Percentiles rank a stretch among this genome's conserved stretches.
These are phyloP conservation scores for Miscanthus lutarioriparius DNA, from an alignment of 176 grass and related monocot genomes.

Conservation along the genomic window DNA sequence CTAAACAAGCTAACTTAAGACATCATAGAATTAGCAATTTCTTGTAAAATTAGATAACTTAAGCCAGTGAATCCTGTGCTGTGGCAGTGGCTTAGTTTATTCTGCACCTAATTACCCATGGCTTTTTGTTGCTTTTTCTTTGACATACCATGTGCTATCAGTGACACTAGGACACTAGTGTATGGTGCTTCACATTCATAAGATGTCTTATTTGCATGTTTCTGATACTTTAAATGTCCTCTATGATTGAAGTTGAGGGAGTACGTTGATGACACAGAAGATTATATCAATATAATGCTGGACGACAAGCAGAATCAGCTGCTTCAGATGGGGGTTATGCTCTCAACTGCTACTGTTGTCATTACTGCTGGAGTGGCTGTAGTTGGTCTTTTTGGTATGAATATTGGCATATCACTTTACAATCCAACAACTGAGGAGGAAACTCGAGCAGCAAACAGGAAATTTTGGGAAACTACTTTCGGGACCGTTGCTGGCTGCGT, in stretches of 20 bases:
- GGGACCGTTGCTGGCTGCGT: conserved; percentile 55
- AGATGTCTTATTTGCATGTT: not conserved
- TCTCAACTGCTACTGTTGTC: conserved; percentile 62
- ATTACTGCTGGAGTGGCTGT: conserved; percentile 69
- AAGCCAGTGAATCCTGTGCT: not conserved
- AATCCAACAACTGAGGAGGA: not conserved
- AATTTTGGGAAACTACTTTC: conserved; percentile 66
- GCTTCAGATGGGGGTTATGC: conserved; percentile 78
- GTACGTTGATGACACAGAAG: conserved; percentile 74
- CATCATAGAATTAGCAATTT: not conserved
- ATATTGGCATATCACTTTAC: conserved; percentile 64
- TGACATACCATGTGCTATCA: not conserved
- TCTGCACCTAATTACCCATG: not conserved
- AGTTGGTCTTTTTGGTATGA: conserved; percentile 71
- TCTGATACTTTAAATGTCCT: not conserved
- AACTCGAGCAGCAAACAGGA: conserved; percentile 22
- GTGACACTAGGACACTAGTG: not conserved
- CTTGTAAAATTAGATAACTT: not conserved
- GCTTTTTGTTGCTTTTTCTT: not conserved
- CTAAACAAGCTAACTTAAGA: not conserved
- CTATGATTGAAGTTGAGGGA: conserved; percentile 55
- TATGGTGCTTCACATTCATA: not conserved
- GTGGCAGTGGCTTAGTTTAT: not conserved
- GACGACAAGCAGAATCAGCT: conserved; percentile 76
- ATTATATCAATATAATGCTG: conserved; percentile 79